phyloP scores from a whole-genome alignment of 176 grass and related monocot genomes.

The Puya raimondii region DNA sequence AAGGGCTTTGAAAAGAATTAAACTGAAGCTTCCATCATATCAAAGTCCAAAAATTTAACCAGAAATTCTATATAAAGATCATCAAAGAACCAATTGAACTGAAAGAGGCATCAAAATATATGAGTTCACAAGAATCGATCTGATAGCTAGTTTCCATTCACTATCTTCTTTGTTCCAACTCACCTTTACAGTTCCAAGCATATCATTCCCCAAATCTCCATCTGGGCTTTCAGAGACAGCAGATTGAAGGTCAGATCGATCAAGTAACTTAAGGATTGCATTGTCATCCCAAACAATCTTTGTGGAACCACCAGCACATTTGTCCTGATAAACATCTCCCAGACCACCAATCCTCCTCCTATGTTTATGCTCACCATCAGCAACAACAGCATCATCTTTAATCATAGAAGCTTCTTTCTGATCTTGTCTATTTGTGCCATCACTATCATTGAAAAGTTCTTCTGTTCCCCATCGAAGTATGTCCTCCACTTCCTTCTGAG shows the following conservation, averaged over 20 bases:
- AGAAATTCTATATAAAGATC: too few relatives aligned
- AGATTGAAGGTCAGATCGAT: conserved; percentile 83
- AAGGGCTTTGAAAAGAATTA: too few relatives aligned
- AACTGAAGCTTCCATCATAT: too few relatives aligned
- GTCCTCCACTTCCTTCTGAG: conserved; percentile 97
- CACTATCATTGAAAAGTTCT: conserved; percentile 73
- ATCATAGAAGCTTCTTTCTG: conserved; percentile 44
- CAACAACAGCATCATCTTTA: conserved; percentile 29
- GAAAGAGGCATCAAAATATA: too few relatives aligned
- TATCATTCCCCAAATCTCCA: conserved; percentile 78
- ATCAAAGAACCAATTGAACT: too few relatives aligned
- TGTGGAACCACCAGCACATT: conserved; percentile 63
- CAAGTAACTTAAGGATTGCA: conserved; percentile 87
- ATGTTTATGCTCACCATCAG: conserved; percentile 71
- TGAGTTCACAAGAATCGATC: too few relatives aligned
- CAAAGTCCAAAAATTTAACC: too few relatives aligned
- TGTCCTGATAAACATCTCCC: conserved; percentile 97
- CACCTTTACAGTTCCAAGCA: conserved; percentile 97
- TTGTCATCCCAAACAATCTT: conserved; percentile 93
- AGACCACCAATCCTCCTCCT: conserved; percentile 76
- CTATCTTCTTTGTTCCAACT: conserved; percentile 12
- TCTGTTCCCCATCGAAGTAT: conserved; percentile 98
- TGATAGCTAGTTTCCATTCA: too few relatives aligned
- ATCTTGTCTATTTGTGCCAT: conserved; percentile 48
- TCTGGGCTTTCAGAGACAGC: conserved; percentile 57